Percentiles rank a stretch among this genome's conserved stretches.
Conservation (phyloP, 1,284 basidiomycete genomes). For the Abortiporus biennis region DNA sequence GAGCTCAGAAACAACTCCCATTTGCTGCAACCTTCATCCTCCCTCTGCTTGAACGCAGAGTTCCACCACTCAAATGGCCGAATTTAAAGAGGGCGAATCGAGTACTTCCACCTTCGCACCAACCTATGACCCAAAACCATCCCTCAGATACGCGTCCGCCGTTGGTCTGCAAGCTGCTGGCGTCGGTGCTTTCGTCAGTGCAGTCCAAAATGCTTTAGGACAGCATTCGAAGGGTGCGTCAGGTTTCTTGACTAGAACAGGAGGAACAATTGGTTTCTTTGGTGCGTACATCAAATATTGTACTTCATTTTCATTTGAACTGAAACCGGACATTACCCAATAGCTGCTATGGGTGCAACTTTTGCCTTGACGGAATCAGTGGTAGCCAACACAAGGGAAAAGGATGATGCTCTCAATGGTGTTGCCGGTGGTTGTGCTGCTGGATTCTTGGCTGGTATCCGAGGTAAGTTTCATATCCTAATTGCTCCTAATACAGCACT, state of each 20-base stretch:
- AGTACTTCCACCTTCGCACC: slow-evolving; percentile 10
- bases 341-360: slow-evolving; percentile 88
- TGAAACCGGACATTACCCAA: background rate
- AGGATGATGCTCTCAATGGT: slow-evolving; percentile 80
- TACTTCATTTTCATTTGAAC: slow-evolving; percentile 7
- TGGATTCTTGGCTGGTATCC: slow-evolving; percentile 84
- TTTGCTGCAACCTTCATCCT: background rate
- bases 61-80: slow-evolving; percentile 18
- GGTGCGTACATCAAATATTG: slow-evolving; percentile 40
- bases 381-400: slow-evolving; percentile 79
- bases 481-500: background rate
- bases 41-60: background rate
- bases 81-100: slow-evolving; percentile 13
- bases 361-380: slow-evolving; percentile 81
- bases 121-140: slow-evolving; percentile 51
- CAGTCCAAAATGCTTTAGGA: slow-evolving; percentile 81
- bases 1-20: too few species aligned
- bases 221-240: slow-evolving; percentile 81
- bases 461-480: slow-evolving; percentile 46
- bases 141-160: slow-evolving; percentile 53
- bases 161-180: slow-evolving; percentile 66
- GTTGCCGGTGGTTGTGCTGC: slow-evolving; percentile 90
- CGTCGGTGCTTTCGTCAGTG: slow-evolving; percentile 74
- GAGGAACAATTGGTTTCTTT: slow-evolving; percentile 80
- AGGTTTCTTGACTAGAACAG: slow-evolving; percentile 77